Conservation (phyloP, 2,329 filamentous ascomycete species). For the Orbilia quercus region DNA sequence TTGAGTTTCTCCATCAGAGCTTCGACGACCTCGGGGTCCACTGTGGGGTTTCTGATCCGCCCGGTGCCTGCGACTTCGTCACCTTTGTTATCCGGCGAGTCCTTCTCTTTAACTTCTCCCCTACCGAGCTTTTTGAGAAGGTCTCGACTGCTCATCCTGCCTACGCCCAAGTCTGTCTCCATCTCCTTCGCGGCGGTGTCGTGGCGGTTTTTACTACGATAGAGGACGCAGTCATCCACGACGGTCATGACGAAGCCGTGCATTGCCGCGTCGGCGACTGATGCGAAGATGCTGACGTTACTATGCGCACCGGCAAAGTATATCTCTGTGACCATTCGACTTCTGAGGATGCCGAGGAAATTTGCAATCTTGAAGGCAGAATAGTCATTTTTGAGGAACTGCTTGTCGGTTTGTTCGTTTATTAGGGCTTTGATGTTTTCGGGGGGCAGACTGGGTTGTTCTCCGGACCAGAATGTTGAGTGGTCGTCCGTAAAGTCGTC, state of each 20-base stretch:
- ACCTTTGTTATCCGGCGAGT: conserved; percentile 14
- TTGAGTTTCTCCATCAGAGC: conserved; percentile 52
- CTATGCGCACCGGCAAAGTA: conserved; percentile 88
- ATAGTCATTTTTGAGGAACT: conserved; percentile 76
- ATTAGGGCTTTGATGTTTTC: conserved; percentile 22
- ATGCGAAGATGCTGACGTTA: conserved; percentile 90
- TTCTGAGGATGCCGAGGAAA: conserved; percentile 69
- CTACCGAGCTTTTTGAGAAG: conserved; percentile 56
- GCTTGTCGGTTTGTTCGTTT: conserved; percentile 53
- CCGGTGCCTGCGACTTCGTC: conserved; percentile 43
- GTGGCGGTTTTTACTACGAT: conserved; percentile 76
- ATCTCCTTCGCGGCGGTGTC: conserved; percentile 76
- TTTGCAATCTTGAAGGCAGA: conserved; percentile 83
- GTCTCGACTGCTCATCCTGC: conserved; percentile 51
- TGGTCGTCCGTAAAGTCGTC: conserved; percentile 39
- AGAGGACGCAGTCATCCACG: conserved; percentile 88
- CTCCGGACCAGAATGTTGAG: conserved; percentile 30
- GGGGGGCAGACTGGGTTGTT: conserved; percentile 13
- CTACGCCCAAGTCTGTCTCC: conserved; percentile 74
- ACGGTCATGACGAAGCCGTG: conserved; percentile 89
- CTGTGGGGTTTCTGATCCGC: conserved; percentile 36
- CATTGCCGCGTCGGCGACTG: conserved; percentile 86
- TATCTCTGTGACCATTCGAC: conserved; percentile 73
- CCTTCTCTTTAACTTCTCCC: conserved; percentile 7
- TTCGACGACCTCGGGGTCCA: conserved; percentile 48